Percentiles rank a stretch among this genome's conserved stretches.
phyloP scores from a whole-genome alignment of 768 basidiomycete species.

The Tylopilus plumbeoviolaceoides region DNA sequence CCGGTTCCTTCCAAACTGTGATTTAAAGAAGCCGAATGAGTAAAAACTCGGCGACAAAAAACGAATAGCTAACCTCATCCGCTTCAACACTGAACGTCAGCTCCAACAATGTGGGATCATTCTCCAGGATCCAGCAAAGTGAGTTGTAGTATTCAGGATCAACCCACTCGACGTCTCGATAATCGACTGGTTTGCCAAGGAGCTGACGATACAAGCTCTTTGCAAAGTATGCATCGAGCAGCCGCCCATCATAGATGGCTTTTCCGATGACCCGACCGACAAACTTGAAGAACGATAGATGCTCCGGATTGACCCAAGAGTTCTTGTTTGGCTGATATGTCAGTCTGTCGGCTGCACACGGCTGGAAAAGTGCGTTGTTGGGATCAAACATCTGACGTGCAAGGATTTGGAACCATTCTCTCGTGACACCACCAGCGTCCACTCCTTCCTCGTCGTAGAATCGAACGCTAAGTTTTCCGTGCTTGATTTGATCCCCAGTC shows the following conservation, averaged over 20 bases:
- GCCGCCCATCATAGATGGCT: constrained; percentile 92
- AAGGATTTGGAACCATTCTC: constrained; percentile 98
- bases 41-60: neutral
- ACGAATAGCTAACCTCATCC: constrained; percentile 59
- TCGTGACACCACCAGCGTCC: constrained; percentile 95
- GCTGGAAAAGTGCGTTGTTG: constrained; percentile 97
- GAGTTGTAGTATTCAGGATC: constrained; percentile 99
- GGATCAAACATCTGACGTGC: constrained; percentile 99
- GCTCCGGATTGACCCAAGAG: constrained; percentile 92
- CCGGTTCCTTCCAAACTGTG: constrained; percentile 85
- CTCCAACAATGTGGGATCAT: constrained; percentile 83
- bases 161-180: constrained; percentile 95
- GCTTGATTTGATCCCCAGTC: constrained; percentile 94
- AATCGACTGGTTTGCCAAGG: constrained; percentile 90
- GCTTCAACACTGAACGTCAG: constrained; percentile 95
- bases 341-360: constrained; percentile 89
- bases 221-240: constrained; percentile 97
- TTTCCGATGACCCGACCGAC: constrained; percentile 97
- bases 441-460: constrained; percentile 98
- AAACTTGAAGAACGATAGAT: constrained; percentile 97
- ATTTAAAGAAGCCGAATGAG: constrained; percentile 1
- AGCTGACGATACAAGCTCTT: constrained; percentile 95
- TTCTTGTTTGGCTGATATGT: constrained; percentile 97
- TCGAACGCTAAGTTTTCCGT: constrained; percentile 93
- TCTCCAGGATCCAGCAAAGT: constrained; percentile 96